Percentiles rank a stretch among this genome's conserved stretches.
These are phyloP conservation scores for Mallotus repandus DNA, from an alignment of 441 rosid species.

Conservation along the genomic window DNA sequence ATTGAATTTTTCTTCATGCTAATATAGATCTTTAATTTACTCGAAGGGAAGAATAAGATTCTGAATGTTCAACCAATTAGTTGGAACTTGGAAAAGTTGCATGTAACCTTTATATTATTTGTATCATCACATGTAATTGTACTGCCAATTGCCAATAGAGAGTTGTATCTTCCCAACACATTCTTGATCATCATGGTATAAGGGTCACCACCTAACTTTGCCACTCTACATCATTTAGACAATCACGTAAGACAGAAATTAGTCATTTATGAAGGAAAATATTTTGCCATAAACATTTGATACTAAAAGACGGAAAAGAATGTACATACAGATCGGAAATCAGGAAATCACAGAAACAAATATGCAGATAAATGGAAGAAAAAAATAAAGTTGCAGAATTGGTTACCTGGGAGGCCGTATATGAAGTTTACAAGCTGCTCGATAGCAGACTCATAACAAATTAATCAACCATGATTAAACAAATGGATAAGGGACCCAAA, in stretches of 20 bases:
- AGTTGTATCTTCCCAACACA: conserved; percentile 98
- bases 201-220: conserved; percentile 84
- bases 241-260: conserved; percentile 9
- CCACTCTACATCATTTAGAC: conserved; percentile 55
- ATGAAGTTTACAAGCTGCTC: too few species aligned
- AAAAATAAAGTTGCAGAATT: too few species aligned
- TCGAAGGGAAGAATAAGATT: conserved; percentile 8
- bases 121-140: conserved; percentile 67
- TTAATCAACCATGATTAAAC: too few species aligned
- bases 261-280: not conserved
- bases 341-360: too few species aligned
- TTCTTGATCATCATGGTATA: conserved; percentile 86
- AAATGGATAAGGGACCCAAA: too few species aligned
- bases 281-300: conserved; percentile 6
- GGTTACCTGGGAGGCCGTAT: too few species aligned
- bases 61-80: conserved; percentile 1
- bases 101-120: conserved; percentile 68
- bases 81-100: conserved; percentile 21
- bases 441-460: too few species aligned
- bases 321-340: conserved; percentile 64
- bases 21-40: not conserved
- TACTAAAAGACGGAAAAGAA: conserved; percentile 24
- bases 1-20: not conserved
- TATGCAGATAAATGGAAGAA: too few species aligned
- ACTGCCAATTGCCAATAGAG: conserved; percentile 64